A percentile compares a stretch with the other conserved stretches of the same genome.
Evolutionary conservation across 2,329 filamentous ascomycete species (phyloP).

Genomic region (Rhynchosporium graminicola): DNA sequence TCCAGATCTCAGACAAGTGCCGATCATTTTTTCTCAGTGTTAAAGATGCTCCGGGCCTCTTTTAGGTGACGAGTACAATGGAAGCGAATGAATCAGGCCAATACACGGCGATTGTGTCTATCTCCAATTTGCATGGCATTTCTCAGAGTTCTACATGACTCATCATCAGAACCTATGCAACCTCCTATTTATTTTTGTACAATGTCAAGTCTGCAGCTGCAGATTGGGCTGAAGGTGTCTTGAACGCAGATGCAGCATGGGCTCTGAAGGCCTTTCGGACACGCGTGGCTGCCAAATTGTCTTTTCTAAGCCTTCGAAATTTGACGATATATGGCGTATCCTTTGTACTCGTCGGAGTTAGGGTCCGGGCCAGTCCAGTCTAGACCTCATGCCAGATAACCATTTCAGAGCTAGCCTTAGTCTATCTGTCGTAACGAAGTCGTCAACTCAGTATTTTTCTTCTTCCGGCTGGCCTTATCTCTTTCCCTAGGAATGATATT

Average conservation of each 20-base stretch:
- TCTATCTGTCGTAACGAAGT: background rate
- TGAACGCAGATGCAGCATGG: no score
- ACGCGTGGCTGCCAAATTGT: no score
- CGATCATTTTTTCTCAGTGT: background rate
- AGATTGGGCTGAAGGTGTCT: background rate
- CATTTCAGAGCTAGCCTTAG: background rate
- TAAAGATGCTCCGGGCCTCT: background rate
- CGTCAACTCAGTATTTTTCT: background rate
- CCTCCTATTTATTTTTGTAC: background rate
- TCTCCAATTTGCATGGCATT: background rate
- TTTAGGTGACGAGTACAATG: background rate
- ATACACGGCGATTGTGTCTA: background rate
- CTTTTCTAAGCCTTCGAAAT: background rate
- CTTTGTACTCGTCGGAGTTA: background rate
- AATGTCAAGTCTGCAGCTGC: background rate
- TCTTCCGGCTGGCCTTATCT: background rate
- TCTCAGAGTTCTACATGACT: background rate
- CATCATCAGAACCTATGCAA: background rate
- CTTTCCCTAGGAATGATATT: no score
- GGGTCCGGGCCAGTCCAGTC: background rate
- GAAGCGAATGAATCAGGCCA: background rate
- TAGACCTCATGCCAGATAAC: background rate
- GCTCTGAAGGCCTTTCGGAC: no score
- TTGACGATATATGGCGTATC: background rate
- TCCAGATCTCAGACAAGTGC: background rate